These are phyloP conservation scores for Neospermospora avenae DNA, from an alignment of 2,329 filamentous ascomycete species.

Conservation along the genomic window DNA sequence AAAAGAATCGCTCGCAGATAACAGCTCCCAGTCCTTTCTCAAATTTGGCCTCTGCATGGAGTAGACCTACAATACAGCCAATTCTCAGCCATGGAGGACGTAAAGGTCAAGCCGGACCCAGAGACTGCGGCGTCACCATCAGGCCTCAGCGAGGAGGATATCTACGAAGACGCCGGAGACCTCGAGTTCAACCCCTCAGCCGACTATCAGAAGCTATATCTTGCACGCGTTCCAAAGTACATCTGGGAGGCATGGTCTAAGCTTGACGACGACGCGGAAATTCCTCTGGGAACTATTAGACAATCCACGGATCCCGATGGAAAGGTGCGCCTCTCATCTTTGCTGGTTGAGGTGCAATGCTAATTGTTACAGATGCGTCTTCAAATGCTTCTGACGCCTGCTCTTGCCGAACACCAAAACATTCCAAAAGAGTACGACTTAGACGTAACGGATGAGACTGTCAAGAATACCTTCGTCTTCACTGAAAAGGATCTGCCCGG, in stretches of 20 bases:
- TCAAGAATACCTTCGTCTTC: constrained; percentile 87
- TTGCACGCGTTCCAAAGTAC: constrained; percentile 75
- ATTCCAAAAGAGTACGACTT: constrained; percentile 90
- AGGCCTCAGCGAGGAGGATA: constrained; percentile 57
- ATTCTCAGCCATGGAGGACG: constrained; percentile 30
- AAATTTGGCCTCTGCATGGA: constrained; percentile 20
- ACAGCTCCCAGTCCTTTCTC: not conserved
- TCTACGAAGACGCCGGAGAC: constrained; percentile 66
- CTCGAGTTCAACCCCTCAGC: constrained; percentile 50
- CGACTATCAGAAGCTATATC: constrained; percentile 52
- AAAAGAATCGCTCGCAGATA: constrained; percentile 8
- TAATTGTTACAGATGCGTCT: constrained; percentile 41
- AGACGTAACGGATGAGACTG: constrained; percentile 61
- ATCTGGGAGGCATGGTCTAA: constrained; percentile 77
- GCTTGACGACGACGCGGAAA: constrained; percentile 76
- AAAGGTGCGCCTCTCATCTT: constrained; percentile 33
- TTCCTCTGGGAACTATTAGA: constrained; percentile 71
- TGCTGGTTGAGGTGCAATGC: constrained; percentile 2
- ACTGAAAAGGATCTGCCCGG: constrained; percentile 89
- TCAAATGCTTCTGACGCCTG: constrained; percentile 65
- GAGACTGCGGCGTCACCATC: constrained; percentile 43
- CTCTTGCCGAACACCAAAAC: constrained; percentile 63
- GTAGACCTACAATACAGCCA: constrained; percentile 16
- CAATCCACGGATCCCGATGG: constrained; percentile 53
- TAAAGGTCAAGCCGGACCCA: constrained; percentile 48